These are phyloP conservation scores for Sclerotinia minor DNA, from an alignment of 2,329 filamentous ascomycete genomes.

Conservation along the genomic window DNA sequence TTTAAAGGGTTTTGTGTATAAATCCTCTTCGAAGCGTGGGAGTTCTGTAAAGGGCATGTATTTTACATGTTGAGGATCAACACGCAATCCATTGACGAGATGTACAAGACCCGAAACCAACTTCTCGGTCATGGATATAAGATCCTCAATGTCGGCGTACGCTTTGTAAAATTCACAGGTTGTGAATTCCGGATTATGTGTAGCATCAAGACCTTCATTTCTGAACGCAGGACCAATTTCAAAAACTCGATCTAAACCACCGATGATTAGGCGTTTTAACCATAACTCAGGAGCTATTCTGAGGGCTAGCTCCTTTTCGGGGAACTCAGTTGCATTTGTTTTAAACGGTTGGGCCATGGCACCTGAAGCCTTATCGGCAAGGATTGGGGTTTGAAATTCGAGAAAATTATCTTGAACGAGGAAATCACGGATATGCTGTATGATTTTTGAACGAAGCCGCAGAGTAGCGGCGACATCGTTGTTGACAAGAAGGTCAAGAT, in stretches of 20 bases:
- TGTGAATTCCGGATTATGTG: constrained; percentile 96
- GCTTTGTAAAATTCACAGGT: constrained; percentile 97
- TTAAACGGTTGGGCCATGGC: constrained; percentile 84
- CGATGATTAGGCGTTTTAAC: constrained; percentile 88
- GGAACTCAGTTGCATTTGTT: constrained; percentile 75
- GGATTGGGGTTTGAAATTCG: constrained; percentile 88
- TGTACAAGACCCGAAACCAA: constrained; percentile 62
- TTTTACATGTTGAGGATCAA: constrained; percentile 46
- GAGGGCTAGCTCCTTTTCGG: constrained; percentile 69
- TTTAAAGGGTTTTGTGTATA: constrained; percentile 58
- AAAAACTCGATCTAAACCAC: constrained; percentile 84
- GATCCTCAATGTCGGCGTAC: constrained; percentile 71
- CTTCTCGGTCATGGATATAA: constrained; percentile 74
- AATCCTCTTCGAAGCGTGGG: constrained; percentile 49
- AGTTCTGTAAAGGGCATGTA: constrained; percentile 40
- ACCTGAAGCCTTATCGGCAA: constrained; percentile 80
- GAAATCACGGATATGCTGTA: constrained; percentile 71
- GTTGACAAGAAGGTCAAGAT: constrained; percentile 84
- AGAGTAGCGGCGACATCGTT: constrained; percentile 66
- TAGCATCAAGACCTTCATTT: constrained; percentile 88
- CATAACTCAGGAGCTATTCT: constrained; percentile 93
- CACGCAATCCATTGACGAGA: constrained; percentile 51
- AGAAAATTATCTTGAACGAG: constrained; percentile 72
- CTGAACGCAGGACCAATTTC: constrained; percentile 92
- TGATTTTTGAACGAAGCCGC: constrained; percentile 71